Evolutionary conservation across 495 filamentous ascomycete genomes (phyloP), one percentile per base, ranked within the genome.

Genomic region (Lophiostoma macrostomum): DNA sequence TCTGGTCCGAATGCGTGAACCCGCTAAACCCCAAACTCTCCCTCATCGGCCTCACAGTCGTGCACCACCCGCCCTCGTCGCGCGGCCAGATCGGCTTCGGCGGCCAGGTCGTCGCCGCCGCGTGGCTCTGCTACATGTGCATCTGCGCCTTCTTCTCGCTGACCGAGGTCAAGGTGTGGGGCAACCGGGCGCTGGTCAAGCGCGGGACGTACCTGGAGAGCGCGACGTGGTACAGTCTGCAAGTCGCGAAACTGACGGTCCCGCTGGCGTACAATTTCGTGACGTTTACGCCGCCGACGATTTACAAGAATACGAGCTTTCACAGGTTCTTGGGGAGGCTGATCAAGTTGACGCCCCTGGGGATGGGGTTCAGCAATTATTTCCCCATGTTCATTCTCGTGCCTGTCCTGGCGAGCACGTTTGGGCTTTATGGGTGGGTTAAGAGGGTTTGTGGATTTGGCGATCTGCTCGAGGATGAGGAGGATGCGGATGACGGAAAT

Each of bases 61-160:
- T 95, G 16, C 89, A 93, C 39, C 84, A 93, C 56, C 82, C 79
- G 47, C 74, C 78, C 41, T 75, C 73, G 25, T 73, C 80, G 4
- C 73, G 77, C n/a, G 82, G 83, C 32, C 79, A 84, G 22, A 77
- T 96, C 60, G 86, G 87, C 11, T 86, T 96, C 57, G 83, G 84
- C 8, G 87, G 89, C 27, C 93, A 98, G 66, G 67, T 87, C 38
- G 86, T 87, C 40, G 85, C 91, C 8, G 84, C 88, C 8, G 71
- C 82, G 25, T 98, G 93, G 93, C 83, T 98, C 59, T 69, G 90
- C 22, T 98, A 96, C 73, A 96, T 97, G 91, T 86, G 80, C 66
- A 76, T 83, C 32, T 87, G 87, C 29, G 88, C 91, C 5, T 80
- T 97, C 35, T 85, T 82, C 48, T 89, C 88, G 29, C 80, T 98